phyloP scores from a whole-genome alignment of 345 rosid genomes.

The Cardamine chenopodiifolia region DNA sequence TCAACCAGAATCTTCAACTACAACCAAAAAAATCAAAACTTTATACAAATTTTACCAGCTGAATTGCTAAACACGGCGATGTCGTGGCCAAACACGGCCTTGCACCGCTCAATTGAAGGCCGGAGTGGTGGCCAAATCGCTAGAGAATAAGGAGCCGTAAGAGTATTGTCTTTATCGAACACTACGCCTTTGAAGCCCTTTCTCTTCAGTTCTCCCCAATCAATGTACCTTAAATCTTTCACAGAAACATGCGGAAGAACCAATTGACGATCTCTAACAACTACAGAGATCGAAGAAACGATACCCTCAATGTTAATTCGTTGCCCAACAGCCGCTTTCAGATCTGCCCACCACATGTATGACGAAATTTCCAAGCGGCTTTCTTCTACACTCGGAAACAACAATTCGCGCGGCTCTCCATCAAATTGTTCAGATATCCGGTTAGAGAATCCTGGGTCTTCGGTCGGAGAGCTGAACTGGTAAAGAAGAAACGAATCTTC shows the following conservation, averaged over 20 bases:
- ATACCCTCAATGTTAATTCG: constrained; percentile 85
- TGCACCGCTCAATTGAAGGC: constrained; percentile 71
- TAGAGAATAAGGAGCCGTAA: constrained; percentile 86
- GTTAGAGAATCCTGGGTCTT: constrained; percentile 28
- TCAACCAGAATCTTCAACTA: not conserved
- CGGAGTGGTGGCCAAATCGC: constrained; percentile 68
- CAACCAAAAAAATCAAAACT: not conserved
- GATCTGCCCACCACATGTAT: constrained; percentile 95
- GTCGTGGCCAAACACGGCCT: constrained; percentile 78
- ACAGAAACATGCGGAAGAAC: constrained; percentile 81
- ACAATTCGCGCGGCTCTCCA: constrained; percentile 37
- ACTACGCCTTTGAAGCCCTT: constrained; percentile 93
- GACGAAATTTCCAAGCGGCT: constrained; percentile 48
- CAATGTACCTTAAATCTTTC: constrained; percentile 70
- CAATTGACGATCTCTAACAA: constrained; percentile 65
- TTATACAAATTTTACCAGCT: constrained; percentile 60
- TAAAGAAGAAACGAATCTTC: constrained; percentile 40
- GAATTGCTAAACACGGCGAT: constrained; percentile 93
- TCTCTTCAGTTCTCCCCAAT: constrained; percentile 77
- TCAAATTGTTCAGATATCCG: constrained; percentile 46
- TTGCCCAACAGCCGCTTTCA: constrained; percentile 90
- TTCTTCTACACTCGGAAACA: not conserved
- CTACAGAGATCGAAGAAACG: constrained; percentile 59
- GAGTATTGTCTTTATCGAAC: constrained; percentile 94
- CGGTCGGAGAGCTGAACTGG: constrained; percentile 48